Conservation (phyloP, 441 rosid species). For the Bruguiera hainesii region DNA sequence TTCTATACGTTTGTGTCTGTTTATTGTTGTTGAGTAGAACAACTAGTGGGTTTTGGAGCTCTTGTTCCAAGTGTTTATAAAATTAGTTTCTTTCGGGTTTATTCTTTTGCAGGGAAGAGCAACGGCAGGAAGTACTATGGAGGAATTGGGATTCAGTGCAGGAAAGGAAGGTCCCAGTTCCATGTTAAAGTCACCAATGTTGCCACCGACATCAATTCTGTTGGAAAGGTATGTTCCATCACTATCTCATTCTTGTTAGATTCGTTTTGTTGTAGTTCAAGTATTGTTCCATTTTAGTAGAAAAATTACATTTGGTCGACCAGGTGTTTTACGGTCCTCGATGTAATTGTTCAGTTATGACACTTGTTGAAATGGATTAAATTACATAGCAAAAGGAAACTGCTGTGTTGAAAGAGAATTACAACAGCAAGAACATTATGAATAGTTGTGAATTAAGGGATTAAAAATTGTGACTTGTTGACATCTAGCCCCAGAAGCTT, state of each 20-base stretch:
- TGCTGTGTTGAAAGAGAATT: conserved; percentile 1
- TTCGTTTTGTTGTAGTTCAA: neutral
- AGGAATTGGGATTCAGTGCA: conserved; percentile 46
- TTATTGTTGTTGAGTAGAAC: neutral
- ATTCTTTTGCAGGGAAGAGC: conserved; percentile 40
- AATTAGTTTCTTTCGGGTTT: neutral
- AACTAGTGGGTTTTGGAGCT: conserved; percentile 13
- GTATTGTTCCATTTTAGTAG: neutral
- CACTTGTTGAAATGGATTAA: neutral
- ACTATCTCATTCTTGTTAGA: neutral
- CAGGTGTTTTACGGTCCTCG: neutral
- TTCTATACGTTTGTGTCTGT: neutral
- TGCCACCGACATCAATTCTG: conserved; percentile 70
- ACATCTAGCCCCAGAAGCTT: conserved; percentile 47
- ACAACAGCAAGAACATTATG: neutral
- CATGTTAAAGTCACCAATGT: conserved; percentile 62
- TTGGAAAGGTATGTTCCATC: conserved; percentile 48
- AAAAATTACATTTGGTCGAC: neutral
- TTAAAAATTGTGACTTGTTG: conserved; percentile 14
- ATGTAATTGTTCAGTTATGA: neutral
- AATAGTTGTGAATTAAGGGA: conserved; percentile 12
- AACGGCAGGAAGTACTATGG: conserved; percentile 45
- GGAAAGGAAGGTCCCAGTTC: conserved; percentile 50
- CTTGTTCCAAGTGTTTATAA: neutral
- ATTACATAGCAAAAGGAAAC: neutral